Base-by-base conservation (phyloP, 331 rosid genomes). In the Quercus lobata region DNA sequence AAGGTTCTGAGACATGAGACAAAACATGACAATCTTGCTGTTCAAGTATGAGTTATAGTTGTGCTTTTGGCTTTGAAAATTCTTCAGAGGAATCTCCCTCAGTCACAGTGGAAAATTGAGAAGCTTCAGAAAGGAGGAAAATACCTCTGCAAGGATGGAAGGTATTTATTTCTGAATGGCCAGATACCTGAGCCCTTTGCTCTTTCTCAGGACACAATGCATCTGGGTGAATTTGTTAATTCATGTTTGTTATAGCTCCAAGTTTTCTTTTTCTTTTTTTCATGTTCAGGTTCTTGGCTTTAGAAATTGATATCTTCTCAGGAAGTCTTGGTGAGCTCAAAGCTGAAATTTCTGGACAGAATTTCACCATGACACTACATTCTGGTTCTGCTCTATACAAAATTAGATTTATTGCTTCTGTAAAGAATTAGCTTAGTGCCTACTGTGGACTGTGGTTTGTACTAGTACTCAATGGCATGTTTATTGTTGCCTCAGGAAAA, bases 1-100 rank as follows among this genome's bases (percentile, higher is more conserved):
- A 91, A 87, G 97, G 86, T n/a, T 75, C 87, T 1, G 98, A 91
- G 90, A 80, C 91, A 41, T 89, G 55, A 92, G 79, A 76, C 49
- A 76, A n/a, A 34, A 34, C 27, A 12, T 29, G 8, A 27, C 70
- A 24, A 46, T 19, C 66, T 41, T 19, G 24, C 49, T 24, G 61
- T 66, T 76, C 80, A 53, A 2, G 32, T 65, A 72, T 70, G 72
- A 62, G 62, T 66, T 66, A 71, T 21, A 19, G 55, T 57, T 30
- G 32, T 54, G 53, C 49, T 57, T 29, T 57, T 77, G 27, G 62
- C 57, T 71, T 78, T 72, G 56, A 84, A 68, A 55, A 58, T 69
- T 54, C 56, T 78, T 81, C 37, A 29, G 58, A 74, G 79, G 83
- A 69, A 60, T 63, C 70, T 69, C 52, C 19, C 19, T 37, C 52